These are phyloP conservation scores for Kalanchoe fedtschenkoi DNA, from an alignment of 164 flowering plant genomes.

Conservation along the genomic window DNA sequence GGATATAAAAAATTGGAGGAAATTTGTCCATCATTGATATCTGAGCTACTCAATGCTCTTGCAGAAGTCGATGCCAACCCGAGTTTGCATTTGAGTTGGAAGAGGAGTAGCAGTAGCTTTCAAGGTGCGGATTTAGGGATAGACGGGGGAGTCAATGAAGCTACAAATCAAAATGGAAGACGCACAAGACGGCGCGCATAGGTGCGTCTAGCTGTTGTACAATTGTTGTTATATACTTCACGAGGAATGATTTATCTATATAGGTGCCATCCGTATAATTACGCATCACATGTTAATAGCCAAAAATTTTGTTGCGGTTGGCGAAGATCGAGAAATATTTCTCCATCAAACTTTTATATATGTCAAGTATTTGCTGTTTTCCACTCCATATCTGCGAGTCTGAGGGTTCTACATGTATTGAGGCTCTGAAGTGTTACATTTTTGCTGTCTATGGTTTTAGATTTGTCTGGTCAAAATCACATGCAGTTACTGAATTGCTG, in stretches of 20 bases:
- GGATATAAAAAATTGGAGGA: slow-evolving; percentile 64
- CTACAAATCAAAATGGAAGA: slow-evolving; percentile 39
- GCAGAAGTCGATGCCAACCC: slow-evolving; percentile 56
- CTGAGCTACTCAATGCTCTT: slow-evolving; percentile 55
- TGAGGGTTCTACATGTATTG: not conserved
- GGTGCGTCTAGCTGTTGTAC: slow-evolving; percentile 7
- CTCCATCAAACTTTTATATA: not conserved
- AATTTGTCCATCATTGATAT: slow-evolving; percentile 49
- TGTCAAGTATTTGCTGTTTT: not conserved
- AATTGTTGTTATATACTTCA: not conserved
- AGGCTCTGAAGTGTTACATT: not conserved
- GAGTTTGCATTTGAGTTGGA: slow-evolving; percentile 24
- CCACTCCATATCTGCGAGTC: not conserved
- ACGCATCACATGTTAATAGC: not conserved
- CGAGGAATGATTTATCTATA: not conserved
- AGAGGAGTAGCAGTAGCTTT: slow-evolving; percentile 54
- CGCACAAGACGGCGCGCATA: slow-evolving; percentile 51
- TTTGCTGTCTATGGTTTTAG: not conserved
- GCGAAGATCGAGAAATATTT: not conserved
- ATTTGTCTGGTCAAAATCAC: not conserved
- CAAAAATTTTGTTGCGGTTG: too few species aligned
- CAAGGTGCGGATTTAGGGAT: slow-evolving; percentile 32
- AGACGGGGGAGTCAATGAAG: slow-evolving; percentile 28
- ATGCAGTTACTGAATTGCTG: not conserved
- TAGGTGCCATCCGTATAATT: not conserved